Evolutionary conservation across 2,329 filamentous ascomycete species (phyloP).

Genomic region (Botrytis aclada): DNA sequence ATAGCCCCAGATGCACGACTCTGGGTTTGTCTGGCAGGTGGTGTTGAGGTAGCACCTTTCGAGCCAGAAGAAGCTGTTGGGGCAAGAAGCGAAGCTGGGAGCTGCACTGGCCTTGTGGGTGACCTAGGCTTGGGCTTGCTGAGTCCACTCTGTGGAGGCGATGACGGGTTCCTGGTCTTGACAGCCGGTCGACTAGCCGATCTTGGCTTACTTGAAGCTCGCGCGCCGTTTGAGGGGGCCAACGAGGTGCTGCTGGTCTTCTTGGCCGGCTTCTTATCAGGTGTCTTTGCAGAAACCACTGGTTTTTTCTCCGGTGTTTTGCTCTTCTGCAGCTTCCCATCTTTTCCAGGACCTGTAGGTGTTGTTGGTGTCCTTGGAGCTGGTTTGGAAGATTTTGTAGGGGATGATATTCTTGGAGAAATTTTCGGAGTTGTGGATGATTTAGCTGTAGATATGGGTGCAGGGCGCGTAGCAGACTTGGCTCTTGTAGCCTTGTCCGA

Average conservation of each 20-base stretch:
- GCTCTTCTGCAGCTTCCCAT: conserved; percentile 21
- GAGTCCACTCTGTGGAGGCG: conserved; percentile 40
- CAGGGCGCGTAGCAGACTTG: conserved; percentile 9
- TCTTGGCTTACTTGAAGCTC: conserved; percentile 30
- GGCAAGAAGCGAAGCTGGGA: conserved; percentile 65
- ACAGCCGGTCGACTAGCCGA: conserved; percentile 23
- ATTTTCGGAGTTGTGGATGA: conserved; percentile 4
- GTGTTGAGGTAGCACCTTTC: conserved; percentile 48
- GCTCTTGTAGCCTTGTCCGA: conserved; percentile 4
- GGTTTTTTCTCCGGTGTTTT: conserved; percentile 26
- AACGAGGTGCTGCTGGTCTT: conserved; percentile 26
- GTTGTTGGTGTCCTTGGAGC: conserved; percentile 19
- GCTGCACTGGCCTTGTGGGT: conserved; percentile 63
- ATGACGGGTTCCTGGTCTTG: conserved; percentile 32
- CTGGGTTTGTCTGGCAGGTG: conserved; percentile 42
- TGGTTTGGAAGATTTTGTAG: conserved; percentile 25
- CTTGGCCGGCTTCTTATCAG: conserved; percentile 27
- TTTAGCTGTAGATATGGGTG: conserved; percentile 16
- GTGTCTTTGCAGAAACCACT: conserved; percentile 34
- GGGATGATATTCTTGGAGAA: conserved; percentile 18
- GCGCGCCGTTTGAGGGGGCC: conserved; percentile 24
- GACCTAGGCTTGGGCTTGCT: conserved; percentile 63
- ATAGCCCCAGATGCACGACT: conserved; percentile 42
- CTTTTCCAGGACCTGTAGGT: not conserved
- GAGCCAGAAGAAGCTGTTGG: conserved; percentile 68